Evolutionary conservation across 192 early-diverging fungal genomes (phyloP).

Genomic region (Phycomyces blakesleeanus): DNA sequence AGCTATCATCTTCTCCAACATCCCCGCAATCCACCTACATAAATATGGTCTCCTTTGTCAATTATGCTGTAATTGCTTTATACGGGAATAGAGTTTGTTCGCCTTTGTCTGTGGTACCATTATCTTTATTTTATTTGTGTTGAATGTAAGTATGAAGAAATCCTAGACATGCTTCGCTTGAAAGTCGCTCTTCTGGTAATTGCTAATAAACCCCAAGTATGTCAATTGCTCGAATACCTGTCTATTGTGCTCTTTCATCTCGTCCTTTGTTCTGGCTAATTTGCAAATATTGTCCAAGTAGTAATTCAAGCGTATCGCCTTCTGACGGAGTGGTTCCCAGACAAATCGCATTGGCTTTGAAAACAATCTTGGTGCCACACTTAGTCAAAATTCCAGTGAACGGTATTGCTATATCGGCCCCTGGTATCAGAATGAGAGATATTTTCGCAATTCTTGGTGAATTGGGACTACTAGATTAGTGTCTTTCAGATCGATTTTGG

Average conservation of each 20-base stretch:
- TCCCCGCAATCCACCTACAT: slow-evolving; percentile 12
- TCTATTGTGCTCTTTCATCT: neutral
- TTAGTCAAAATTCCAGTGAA: slow-evolving; percentile 1
- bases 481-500: slow-evolving; percentile 7
- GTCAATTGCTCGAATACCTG: neutral
- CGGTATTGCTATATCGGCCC: slow-evolving; percentile 7
- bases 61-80: too few species aligned
- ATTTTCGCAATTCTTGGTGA: neutral
- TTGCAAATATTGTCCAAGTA: slow-evolving; percentile 10
- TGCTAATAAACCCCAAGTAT: neutral
- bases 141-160: slow-evolving; percentile 7
- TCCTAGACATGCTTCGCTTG: neutral
- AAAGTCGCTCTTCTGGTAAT: neutral
- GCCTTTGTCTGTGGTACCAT: neutral
- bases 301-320: slow-evolving; percentile 4
- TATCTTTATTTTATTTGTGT: too few species aligned
- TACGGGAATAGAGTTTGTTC: too few species aligned
- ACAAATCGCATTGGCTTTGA: neutral
- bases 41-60: too few species aligned
- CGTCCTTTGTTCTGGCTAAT: neutral
- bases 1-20: slow-evolving; percentile 16
- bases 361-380: slow-evolving; percentile 5
- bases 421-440: slow-evolving; percentile 2
- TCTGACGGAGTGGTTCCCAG: neutral
- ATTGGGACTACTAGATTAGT: slow-evolving; percentile 8